Evolutionary conservation across 352 stramenopile genomes (phyloP), one percentile per base, ranked within the genome.

Genomic region (Phytophthora sp.): DNA sequence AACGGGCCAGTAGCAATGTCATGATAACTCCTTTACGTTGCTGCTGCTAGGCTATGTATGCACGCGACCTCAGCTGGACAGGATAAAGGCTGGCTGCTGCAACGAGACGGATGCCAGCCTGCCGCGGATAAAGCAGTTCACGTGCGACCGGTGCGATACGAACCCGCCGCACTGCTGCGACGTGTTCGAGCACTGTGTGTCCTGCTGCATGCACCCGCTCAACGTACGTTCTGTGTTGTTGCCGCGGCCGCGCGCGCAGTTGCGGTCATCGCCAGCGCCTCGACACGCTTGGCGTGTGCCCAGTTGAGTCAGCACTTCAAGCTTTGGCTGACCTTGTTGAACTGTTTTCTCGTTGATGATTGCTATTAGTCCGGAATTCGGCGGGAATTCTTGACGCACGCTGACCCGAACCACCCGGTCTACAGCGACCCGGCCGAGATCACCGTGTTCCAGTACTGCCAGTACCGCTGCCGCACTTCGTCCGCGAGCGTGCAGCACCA

Each of bases 191-290:
- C 79, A 88, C 55, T 91, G 81, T 46, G 84, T 92, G 23, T 92
- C 81, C 20, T 92, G 83, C 54, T 92, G 84, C 57, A 91, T 92
- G 84, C 75, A 89, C 44, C 81, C 81, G n/a, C 73, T 87, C 4
- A 90, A 92, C 56, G 80, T 90, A 56, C 46, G 59, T 56, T 31
- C 28, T 60, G 46, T 39, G 15, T 54, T 54, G 27, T 49, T 43
- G 7, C n/a, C 15, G 20, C 7, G 27, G 41, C 53, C 18, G 41
- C 53, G 27, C 17, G 35, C 5, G 54, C 54, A 50, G 42, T 46
- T 62, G 54, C 32, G n/a, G 21, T 6, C 34, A 32, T 5, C 11
- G 31, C 13, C 48, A 23, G 8, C 10, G 34, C n/a, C n/a, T n/a
- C 13, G 30, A 24, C n/a, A 8, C 49, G 23, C 7, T 45, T 46